These are phyloP conservation scores for Calonectria hongkongensis DNA, from an alignment of 2,329 filamentous ascomycete genomes.

Conservation along the genomic window DNA sequence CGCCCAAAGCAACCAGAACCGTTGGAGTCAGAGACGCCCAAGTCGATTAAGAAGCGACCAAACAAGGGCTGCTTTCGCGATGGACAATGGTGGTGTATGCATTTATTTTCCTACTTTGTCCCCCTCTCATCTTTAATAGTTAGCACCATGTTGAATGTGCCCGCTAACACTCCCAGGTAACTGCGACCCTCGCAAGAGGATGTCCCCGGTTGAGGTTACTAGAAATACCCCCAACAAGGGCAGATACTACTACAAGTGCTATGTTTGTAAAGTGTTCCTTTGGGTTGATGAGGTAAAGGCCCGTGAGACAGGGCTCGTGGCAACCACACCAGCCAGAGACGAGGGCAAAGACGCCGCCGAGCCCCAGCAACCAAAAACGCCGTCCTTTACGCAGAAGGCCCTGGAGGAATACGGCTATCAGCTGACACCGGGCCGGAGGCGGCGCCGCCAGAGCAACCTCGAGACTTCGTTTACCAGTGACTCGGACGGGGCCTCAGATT, in stretches of 20 bases:
- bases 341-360: constrained; percentile 29
- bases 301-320: constrained; percentile 53
- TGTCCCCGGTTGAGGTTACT: constrained; percentile 60
- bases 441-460: constrained; percentile 42
- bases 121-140: neutral
- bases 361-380: constrained; percentile 52
- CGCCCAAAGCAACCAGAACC: constrained; percentile 17
- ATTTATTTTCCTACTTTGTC: neutral
- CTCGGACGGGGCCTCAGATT: constrained; percentile 42
- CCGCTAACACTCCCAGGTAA: constrained; percentile 58
- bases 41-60: constrained; percentile 57
- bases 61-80: constrained; percentile 58
- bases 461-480: constrained; percentile 37
- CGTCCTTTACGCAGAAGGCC: constrained; percentile 55
- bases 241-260: constrained; percentile 66
- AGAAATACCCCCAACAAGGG: constrained; percentile 64
- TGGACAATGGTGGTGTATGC: constrained; percentile 62
- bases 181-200: constrained; percentile 63
- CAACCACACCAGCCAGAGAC: constrained; percentile 17
- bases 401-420: constrained; percentile 57
- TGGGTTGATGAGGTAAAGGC: constrained; percentile 63
- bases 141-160: neutral
- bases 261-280: constrained; percentile 66
- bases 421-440: constrained; percentile 44
- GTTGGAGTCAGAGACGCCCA: constrained; percentile 48